Conservation (phyloP, 345 rosid species). For the Hypericum perforatum region DNA sequence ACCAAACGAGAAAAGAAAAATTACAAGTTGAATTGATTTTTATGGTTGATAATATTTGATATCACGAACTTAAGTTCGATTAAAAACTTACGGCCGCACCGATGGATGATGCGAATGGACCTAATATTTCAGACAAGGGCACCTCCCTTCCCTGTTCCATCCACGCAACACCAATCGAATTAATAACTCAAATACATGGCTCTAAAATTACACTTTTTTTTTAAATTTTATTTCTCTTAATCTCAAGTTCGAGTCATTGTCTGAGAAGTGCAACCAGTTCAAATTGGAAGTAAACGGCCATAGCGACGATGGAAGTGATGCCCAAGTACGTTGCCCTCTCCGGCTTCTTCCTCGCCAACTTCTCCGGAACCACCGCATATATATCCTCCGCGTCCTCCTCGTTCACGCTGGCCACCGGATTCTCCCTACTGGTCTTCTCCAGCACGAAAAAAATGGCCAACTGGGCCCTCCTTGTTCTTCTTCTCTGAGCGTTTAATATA, state of each 20-base stretch:
- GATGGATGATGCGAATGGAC: conserved; percentile 81
- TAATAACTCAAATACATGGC: not conserved
- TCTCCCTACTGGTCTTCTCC: not conserved
- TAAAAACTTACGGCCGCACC: conserved; percentile 95
- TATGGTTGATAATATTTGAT: too few relatives aligned
- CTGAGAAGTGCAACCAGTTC: not conserved
- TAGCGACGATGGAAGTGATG: conserved; percentile 43
- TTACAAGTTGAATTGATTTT: too few relatives aligned
- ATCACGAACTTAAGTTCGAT: too few relatives aligned
- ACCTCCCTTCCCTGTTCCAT: conserved; percentile 58
- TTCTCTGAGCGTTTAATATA: too few relatives aligned
- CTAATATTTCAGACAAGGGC: conserved; percentile 64
- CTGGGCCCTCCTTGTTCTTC: too few relatives aligned
- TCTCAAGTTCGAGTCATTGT: not conserved
- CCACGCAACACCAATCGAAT: too few relatives aligned
- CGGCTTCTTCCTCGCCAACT: conserved; percentile 29
- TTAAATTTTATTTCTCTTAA: too few relatives aligned
- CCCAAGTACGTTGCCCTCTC: conserved; percentile 46
- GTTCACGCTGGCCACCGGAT: too few relatives aligned
- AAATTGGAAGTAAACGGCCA: conserved; percentile 37
- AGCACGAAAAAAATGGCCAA: too few relatives aligned
- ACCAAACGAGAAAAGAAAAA: too few relatives aligned
- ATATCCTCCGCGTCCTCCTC: conserved; percentile 5
- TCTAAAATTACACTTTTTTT: not conserved
- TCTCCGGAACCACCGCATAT: conserved; percentile 20